A percentile compares a stretch with the other conserved stretches of the same genome.
phyloP scores from a whole-genome alignment of 208 protist genomes.

The Blechomonas ayalai region DNA sequence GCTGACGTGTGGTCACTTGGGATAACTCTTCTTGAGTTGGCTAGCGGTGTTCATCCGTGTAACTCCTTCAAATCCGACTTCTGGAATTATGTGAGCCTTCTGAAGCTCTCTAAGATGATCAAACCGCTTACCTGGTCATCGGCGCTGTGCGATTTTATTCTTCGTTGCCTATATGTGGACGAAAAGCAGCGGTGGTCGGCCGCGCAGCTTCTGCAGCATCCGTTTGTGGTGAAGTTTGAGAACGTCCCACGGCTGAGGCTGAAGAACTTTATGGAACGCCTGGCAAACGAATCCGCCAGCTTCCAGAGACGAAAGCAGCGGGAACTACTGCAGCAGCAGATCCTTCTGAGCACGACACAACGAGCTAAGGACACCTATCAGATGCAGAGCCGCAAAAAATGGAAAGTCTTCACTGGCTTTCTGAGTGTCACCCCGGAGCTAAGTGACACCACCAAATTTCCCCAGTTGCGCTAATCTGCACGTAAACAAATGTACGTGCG shows the following conservation, averaged over 20 bases:
- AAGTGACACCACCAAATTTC: constrained; percentile 65
- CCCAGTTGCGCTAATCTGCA: constrained; percentile 26
- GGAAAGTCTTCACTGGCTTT: constrained; percentile 61
- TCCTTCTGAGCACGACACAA: constrained; percentile 57
- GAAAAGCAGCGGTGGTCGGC: constrained; percentile 49
- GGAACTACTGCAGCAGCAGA: constrained; percentile 65
- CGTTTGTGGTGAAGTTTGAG: constrained; percentile 63
- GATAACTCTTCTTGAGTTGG: constrained; percentile 75
- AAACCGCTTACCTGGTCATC: constrained; percentile 75
- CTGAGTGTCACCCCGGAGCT: constrained; percentile 50
- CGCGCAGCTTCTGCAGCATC: constrained; percentile 56
- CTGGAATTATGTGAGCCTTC: constrained; percentile 71
- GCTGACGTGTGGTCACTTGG: constrained; percentile 88
- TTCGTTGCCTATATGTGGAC: constrained; percentile 51
- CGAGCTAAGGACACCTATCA: constrained; percentile 48
- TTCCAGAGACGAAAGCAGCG: constrained; percentile 66
- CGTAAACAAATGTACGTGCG: too few relatives aligned
- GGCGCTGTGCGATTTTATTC: constrained; percentile 72
- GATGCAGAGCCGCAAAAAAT: constrained; percentile 50
- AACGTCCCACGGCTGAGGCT: constrained; percentile 59
- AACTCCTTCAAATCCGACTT: constrained; percentile 82
- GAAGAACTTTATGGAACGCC: constrained; percentile 61
- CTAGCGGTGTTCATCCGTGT: constrained; percentile 67
- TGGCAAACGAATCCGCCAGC: constrained; percentile 53
- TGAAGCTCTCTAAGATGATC: constrained; percentile 72